These are phyloP conservation scores for Rhododendron molle DNA, from an alignment of 148 eudicot species.

Conservation along the genomic window DNA sequence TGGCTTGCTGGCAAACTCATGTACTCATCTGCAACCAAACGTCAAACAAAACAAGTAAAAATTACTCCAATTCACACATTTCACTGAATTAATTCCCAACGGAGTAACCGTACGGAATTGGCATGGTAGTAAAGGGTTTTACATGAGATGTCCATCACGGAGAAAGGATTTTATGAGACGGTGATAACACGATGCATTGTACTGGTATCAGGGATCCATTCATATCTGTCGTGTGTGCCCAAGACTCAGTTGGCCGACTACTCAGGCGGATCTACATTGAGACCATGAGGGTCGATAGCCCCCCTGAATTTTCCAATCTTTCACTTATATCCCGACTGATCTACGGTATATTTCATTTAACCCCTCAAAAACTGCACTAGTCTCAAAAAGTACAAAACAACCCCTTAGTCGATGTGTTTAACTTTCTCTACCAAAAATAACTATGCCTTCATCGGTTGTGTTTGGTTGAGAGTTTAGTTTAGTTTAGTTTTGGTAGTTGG, in stretches of 20 bases:
- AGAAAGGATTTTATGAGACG: background rate
- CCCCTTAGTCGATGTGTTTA: background rate
- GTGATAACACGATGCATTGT: background rate
- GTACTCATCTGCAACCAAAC: slow-evolving; percentile 53
- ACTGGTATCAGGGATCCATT: background rate
- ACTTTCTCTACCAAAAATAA: background rate
- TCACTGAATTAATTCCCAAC: background rate
- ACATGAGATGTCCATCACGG: background rate
- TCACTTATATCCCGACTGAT: background rate
- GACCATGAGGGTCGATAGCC: background rate
- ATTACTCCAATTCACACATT: background rate
- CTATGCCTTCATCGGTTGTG: no score
- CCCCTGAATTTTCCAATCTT: background rate
- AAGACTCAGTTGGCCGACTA: background rate
- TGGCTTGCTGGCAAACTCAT: slow-evolving; percentile 96
- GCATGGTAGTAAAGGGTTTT: background rate
- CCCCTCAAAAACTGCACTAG: no score
- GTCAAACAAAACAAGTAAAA: background rate
- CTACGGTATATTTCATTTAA: no score
- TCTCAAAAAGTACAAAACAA: background rate
- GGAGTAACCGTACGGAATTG: background rate
- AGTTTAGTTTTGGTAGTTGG: no score
- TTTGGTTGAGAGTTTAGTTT: no score
- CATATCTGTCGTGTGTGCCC: background rate
- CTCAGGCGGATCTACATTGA: background rate